Base-by-base conservation (phyloP, 306 rosid species). In the Vigna unguiculata region DNA sequence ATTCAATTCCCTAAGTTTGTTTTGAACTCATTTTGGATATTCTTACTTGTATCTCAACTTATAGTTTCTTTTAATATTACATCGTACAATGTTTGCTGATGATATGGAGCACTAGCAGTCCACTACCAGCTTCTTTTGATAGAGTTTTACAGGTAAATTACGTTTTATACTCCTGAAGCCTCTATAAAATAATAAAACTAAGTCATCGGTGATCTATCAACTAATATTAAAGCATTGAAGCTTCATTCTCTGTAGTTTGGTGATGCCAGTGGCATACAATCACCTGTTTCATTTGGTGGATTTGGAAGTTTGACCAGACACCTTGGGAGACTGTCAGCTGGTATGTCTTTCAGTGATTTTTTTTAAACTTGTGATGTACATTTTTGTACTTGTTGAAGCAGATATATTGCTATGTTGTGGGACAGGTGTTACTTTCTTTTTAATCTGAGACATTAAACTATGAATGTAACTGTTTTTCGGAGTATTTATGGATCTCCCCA, bases 291-390 rank as follows among this genome's bases (percentile, higher is more conserved):
- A 68, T 95, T 92, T 74, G 98, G 97, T 55, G 96, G 97, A 53
- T 95, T 95, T 60, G 97, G 98, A 69, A 95, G 98, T 87, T 79
- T 95, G 87, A 86, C 97, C 60, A 92, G 97, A 85, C 98, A 92
- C 82, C 90, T 95, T 74, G 91, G 88, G 49, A 91, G 98, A 86
- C 85, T 87, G n/a, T 85, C 96, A 43, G 78, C 80, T 46, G 93
- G 97, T 95, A 83, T 65, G 63, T 32, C 24, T 65, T 61, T 41
- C 48, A 49, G 11, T 60, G 60, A 60, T 69, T 38, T 63, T 63
- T 51, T 34, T 59, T 60, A 41, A 61, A 30, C 78, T 63, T 72
- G 36, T 53, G 16, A 28, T 22, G 20, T 12, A 28, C 55, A 22
- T 69, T 83, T 48, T 84, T 43, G 62, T 28, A 69, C 24, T 9